Base-by-base conservation (phyloP, 2,329 filamentous ascomycete genomes). In the Dothistroma septosporum region DNA sequence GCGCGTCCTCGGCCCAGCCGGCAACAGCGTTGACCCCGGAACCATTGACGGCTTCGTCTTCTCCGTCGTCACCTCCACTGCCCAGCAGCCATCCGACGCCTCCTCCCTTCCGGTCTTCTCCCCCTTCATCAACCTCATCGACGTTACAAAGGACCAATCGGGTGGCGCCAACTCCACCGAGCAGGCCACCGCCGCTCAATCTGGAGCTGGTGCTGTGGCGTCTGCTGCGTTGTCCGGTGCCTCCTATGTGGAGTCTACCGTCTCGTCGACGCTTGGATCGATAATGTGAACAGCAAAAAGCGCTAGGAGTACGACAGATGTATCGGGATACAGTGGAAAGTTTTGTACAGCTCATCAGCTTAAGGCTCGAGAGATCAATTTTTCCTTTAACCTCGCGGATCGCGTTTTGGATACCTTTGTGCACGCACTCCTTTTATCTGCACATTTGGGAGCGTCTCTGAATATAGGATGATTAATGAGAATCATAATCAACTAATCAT, bases 1-100 rank as follows among this genome's bases (percentile, higher is more conserved):
- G 75, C 66, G 69, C 33, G 67, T 76, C 24, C 54, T 58, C 24
- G 68, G 66, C 19, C 67, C 66, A 6, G 58, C 68, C 32, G 74
- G 74, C 35, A 67, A 66, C 14, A 63, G 66, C 41, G 68, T 78
- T 32, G 65, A 72, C 21, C 65, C 71, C 4, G 66, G 68, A 19
- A 61, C 72, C 7, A 67, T 77, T 33, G 68, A 71, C 2, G 74
- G 73, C 14, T 75, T 80, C 62, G 66, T 75, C 49, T 68, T 80
- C 44, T 72, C 73, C 2, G 76, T 79, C 14, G 72, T 74, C 33
- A 73, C 72, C 47, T 71, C 75, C 12, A 74, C 72, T 33, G 73
- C 77, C 31, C 63, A 71, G 53, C 73, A 73, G 10, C 68, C 75
- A 2, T 62, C 61, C 19, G 66, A 68, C 31, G 56, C 62, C 11